Percentiles rank a stretch among this genome's conserved stretches.
phyloP scores from a whole-genome alignment of 2,329 filamentous ascomycete genomes.

The Fonsecaea pugnacius region DNA sequence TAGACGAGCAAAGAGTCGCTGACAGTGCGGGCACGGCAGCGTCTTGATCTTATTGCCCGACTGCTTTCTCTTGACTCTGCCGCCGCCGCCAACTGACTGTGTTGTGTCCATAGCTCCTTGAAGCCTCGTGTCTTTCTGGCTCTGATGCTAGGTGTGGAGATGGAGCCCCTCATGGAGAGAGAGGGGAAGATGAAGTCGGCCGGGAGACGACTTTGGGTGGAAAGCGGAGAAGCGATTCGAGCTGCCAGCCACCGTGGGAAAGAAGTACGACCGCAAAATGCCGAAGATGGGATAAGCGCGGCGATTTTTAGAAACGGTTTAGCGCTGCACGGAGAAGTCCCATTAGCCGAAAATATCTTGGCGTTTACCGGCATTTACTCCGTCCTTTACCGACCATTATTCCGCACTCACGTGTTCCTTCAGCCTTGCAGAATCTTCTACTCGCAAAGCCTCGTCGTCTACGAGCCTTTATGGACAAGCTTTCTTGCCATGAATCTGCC shows the following conservation, averaged over 20 bases:
- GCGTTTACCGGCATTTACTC: neutral
- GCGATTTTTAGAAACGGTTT: neutral
- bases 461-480: neutral
- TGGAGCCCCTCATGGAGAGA: conserved; percentile 10
- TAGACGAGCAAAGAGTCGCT: conserved; percentile 53
- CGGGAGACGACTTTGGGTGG: conserved; percentile 4
- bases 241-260: conserved; percentile 5
- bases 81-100: conserved; percentile 26
- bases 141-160: conserved; percentile 25
- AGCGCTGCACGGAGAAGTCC: neutral
- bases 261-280: conserved; percentile 1
- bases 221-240: conserved; percentile 7
- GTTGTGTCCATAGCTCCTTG: conserved; percentile 29
- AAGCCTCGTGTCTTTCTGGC: neutral
- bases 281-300: conserved; percentile 1
- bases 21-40: conserved; percentile 54
- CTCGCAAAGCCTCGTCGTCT: neutral
- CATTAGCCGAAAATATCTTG: neutral
- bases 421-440: neutral
- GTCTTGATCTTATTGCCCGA: conserved; percentile 50
- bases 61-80: conserved; percentile 36
- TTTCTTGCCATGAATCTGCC: neutral
- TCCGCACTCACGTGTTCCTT: neutral
- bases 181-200: conserved; percentile 15
- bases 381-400: neutral